A percentile compares a stretch with the other conserved stretches of the same genome.
These are phyloP conservation scores for Phlyctochytrium arcticum DNA, from an alignment of 192 early-diverging fungal species.

Conservation along the genomic window DNA sequence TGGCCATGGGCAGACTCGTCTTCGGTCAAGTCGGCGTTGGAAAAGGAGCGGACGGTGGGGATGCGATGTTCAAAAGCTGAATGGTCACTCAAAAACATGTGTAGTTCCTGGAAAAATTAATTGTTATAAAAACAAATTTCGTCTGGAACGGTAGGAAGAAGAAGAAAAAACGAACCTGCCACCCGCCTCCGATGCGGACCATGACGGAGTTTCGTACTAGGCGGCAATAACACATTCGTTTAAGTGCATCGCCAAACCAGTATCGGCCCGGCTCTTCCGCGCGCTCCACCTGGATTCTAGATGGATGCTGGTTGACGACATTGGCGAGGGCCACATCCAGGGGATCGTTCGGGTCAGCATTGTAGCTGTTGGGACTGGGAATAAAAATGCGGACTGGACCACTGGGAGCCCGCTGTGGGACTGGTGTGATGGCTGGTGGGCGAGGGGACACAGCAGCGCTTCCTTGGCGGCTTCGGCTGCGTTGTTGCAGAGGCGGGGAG, in stretches of 20 bases:
- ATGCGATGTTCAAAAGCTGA: slow-evolving; percentile 23
- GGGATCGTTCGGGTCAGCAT: slow-evolving; percentile 3
- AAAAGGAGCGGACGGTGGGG: slow-evolving; percentile 21
- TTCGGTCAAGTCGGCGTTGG: not conserved
- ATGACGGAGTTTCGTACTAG: slow-evolving; percentile 13
- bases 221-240: slow-evolving; percentile 16
- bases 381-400: not conserved
- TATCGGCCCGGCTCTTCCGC: slow-evolving; percentile 11
- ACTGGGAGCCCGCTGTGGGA: not conserved
- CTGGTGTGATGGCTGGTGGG: not conserved
- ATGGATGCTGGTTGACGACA: slow-evolving; percentile 12
- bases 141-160: not conserved
- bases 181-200: slow-evolving; percentile 27
- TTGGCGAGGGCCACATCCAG: slow-evolving; percentile 20
- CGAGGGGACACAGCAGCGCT: not conserved
- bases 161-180: slow-evolving; percentile 19
- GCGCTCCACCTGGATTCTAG: not conserved
- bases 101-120: not conserved
- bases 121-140: not conserved
- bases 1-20: not conserved
- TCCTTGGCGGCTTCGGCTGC: not conserved
- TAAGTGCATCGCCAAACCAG: slow-evolving; percentile 21
- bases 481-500: not conserved
- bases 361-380: slow-evolving; percentile 17
- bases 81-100: slow-evolving; percentile 17